Conservation (phyloP, 148 eudicot species). For the Mesembryanthemum crystallinum region DNA sequence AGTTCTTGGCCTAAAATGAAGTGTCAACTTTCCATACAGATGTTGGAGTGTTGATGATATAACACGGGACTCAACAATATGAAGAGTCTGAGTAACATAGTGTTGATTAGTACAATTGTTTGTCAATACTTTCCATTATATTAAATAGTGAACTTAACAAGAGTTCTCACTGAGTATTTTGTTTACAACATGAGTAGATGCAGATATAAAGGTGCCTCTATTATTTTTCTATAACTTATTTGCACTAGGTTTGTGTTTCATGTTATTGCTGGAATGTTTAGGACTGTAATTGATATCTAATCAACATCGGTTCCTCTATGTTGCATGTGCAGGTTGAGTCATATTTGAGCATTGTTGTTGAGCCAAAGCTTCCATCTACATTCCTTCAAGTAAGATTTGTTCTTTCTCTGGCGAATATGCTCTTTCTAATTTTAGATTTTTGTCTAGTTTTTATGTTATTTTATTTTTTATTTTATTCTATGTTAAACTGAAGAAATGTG, state of each 20-base stretch:
- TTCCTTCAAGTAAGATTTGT: slow-evolving; percentile 62
- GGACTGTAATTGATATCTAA: slow-evolving; percentile 6
- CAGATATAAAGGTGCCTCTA: not conserved
- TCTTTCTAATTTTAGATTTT: not conserved
- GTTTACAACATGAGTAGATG: not conserved
- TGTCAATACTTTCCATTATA: not conserved
- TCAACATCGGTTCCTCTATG: not conserved
- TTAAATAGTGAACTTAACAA: not conserved
- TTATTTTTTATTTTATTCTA: not conserved
- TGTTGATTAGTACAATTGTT: not conserved
- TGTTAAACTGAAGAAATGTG: not conserved
- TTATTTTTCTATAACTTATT: not conserved
- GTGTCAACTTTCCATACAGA: too few relatives aligned
- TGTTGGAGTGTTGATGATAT: too few relatives aligned
- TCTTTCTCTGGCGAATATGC: slow-evolving; percentile 7
- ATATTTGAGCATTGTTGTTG: slow-evolving; percentile 63
- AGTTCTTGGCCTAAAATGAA: too few relatives aligned
- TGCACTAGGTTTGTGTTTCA: not conserved
- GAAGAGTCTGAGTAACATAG: too few relatives aligned
- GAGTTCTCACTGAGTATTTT: not conserved
- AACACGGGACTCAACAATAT: too few relatives aligned
- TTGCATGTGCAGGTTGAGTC: slow-evolving; percentile 64
- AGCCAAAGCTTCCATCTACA: slow-evolving; percentile 79
- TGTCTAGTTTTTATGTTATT: not conserved
- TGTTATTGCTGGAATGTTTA: not conserved